Percentiles rank a stretch among this genome's conserved stretches.
Conservation (phyloP, 2,329 filamentous ascomycete genomes). For the Penicillium sp. region DNA sequence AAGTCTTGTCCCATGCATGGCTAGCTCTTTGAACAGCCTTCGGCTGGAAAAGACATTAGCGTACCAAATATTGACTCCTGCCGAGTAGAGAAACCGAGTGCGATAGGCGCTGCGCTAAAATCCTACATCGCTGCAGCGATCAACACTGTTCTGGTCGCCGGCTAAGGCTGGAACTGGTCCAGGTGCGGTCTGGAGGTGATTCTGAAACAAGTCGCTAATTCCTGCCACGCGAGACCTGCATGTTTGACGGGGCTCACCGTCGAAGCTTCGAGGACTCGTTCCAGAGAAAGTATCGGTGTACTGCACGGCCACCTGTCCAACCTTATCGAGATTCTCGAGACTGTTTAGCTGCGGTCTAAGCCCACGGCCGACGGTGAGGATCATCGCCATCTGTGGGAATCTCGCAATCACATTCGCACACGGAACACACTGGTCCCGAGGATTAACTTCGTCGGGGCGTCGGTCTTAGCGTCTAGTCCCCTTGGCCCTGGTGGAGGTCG, state of each 20-base stretch:
- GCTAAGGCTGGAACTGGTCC: not conserved
- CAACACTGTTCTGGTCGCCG: too few relatives aligned
- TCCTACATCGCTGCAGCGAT: slow-evolving; percentile 11
- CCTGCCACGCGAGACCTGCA: slow-evolving; percentile 22
- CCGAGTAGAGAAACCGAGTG: too few relatives aligned
- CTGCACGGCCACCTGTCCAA: too few relatives aligned
- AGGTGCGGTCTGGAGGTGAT: slow-evolving; percentile 1
- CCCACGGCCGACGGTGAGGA: not conserved
- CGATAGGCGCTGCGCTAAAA: not conserved
- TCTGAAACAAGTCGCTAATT: slow-evolving; percentile 18
- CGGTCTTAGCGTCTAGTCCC: too few relatives aligned
- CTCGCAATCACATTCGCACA: not conserved
- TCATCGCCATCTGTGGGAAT: slow-evolving; percentile 1
- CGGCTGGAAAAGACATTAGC: too few relatives aligned
- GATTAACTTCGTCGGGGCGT: not conserved
- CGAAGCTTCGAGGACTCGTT: too few relatives aligned
- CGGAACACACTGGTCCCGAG: slow-evolving; percentile 7
- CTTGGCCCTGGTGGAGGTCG: not conserved
- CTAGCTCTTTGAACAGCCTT: too few relatives aligned
- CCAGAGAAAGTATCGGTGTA: too few relatives aligned
- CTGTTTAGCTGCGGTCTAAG: too few relatives aligned
- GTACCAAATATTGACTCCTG: too few relatives aligned
- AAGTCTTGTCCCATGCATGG: too few relatives aligned
- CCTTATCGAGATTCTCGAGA: too few relatives aligned
- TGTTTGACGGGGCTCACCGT: slow-evolving; percentile 8